A percentile compares a stretch with the other conserved stretches of the same genome.
phyloP scores from a whole-genome alignment of 192 early-diverging fungal genomes.

The Linnemannia elongata region DNA sequence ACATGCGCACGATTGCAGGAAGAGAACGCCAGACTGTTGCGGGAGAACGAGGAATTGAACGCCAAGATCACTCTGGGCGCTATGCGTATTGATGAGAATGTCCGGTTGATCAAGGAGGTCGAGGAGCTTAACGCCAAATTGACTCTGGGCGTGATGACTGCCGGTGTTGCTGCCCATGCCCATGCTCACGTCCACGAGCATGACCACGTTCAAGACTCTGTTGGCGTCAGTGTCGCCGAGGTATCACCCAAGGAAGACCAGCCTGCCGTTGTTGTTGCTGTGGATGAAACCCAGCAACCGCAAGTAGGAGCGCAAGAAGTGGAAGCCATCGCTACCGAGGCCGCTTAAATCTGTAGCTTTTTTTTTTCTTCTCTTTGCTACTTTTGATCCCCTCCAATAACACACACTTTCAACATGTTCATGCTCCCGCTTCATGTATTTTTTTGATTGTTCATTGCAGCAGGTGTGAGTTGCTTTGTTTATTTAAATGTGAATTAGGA shows the following conservation, averaged over 20 bases:
- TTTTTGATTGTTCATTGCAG: too few species aligned
- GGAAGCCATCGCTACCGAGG: neutral
- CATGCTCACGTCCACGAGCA: slow-evolving; percentile 2
- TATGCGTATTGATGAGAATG: slow-evolving; percentile 61
- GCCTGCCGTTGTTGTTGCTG: neutral
- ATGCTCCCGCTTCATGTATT: too few species aligned
- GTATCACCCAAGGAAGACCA: slow-evolving; percentile 9
- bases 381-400: neutral
- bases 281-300: slow-evolving; percentile 16
- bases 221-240: neutral
- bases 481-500: too few species aligned
- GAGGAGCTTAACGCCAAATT: slow-evolving; percentile 79
- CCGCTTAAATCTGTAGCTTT: neutral
- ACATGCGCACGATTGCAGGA: slow-evolving; percentile 71
- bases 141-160: slow-evolving; percentile 61
- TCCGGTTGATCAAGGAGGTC: slow-evolving; percentile 71
- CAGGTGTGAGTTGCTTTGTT: too few species aligned
- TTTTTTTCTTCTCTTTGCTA: neutral
- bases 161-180: neutral
- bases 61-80: slow-evolving; percentile 73
- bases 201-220: neutral
- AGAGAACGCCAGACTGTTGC: slow-evolving; percentile 72
- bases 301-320: neutral
- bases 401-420: too few species aligned
- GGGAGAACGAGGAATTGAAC: slow-evolving; percentile 78